Percentiles rank a stretch among this genome's conserved stretches.
These are phyloP conservation scores for Mycena sanguinolenta DNA, from an alignment of 768 basidiomycete genomes.

Conservation along the genomic window DNA sequence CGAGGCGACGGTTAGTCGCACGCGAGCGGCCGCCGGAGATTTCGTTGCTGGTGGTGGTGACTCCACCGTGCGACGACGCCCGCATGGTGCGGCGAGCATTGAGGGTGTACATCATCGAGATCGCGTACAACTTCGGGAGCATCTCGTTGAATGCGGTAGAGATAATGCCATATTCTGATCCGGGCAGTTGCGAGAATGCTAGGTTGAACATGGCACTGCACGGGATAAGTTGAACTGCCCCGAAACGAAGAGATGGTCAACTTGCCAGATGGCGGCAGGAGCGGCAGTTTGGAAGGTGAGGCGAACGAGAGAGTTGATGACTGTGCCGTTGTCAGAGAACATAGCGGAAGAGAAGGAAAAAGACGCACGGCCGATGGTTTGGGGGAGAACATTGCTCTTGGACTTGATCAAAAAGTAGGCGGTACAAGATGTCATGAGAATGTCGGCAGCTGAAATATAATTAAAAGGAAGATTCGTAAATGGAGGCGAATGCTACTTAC, in stretches of 20 bases:
- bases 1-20: neutral
- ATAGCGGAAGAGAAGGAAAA: neutral
- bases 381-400: slow-evolving; percentile 45
- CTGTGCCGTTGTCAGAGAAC: neutral
- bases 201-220: slow-evolving; percentile 49
- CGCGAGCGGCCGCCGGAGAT: slow-evolving; percentile 24
- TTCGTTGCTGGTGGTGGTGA: slow-evolving; percentile 23
- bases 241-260: neutral
- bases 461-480: neutral
- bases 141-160: slow-evolving; percentile 45
- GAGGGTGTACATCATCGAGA: slow-evolving; percentile 54
- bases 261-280: slow-evolving; percentile 48
- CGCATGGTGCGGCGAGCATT: slow-evolving; percentile 46
- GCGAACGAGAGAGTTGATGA: slow-evolving; percentile 46
- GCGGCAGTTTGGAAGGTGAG: slow-evolving; percentile 48
- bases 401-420: slow-evolving; percentile 46
- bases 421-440: slow-evolving; percentile 41
- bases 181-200: slow-evolving; percentile 45
- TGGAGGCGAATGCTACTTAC: slow-evolving; percentile 28
- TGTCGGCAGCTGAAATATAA: slow-evolving; percentile 42
- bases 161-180: slow-evolving; percentile 40
- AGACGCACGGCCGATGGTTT: slow-evolving; percentile 40
- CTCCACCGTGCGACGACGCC: slow-evolving; percentile 1
- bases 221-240: neutral
- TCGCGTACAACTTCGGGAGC: slow-evolving; percentile 49